Evolutionary conservation across 2,329 filamentous ascomycete genomes (phyloP), one percentile per base, ranked within the genome.

Genomic region (Pseudofabraea citricarpa): DNA sequence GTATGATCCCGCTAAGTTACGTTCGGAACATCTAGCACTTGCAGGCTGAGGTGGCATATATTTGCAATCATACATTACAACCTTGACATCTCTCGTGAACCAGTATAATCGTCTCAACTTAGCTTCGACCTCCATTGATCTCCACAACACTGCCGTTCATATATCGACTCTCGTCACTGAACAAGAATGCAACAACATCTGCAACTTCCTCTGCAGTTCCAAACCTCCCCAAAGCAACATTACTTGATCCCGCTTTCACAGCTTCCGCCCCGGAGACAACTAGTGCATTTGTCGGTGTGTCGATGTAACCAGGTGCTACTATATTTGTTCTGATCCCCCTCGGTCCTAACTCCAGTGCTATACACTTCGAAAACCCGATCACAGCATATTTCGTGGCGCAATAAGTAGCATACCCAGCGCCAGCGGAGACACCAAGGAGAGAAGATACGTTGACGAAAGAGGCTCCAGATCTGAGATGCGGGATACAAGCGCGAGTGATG

Each of bases 121-220:
- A 31, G 27, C 13, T 6, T 12, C 35, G 35, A 15, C 53, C 53
- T 6, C 74, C 74, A 56, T 72, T 70, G 38, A 74, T 61, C 52
- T 76, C 56, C 40, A 73, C 65, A 13, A 74, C 63, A 43, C 63
- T 68, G 1, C 77, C 77, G 57, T 79, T 79, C 40, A 73, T 63
- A 57, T 78, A 80, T 10, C 64, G 65, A 2, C 72, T 73, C 5
- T 68, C 69, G 31, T 69, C 72, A 3, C 70, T 67, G 8, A 74
- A 67, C 41, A 79, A 58, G 47, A 74, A 79, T 27, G 76, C 45
- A 2, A 74, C 63, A 13, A 73, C 61, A 12, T 69, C 73, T 0
- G 67, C 68, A 23, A 77, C 62, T 48, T 78, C 74, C 31, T 72
- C 68, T 8, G 58, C 51, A 4, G 51, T 54, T 0, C 70, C 69